A percentile compares a stretch with the other conserved stretches of the same genome.
phyloP scores from a whole-genome alignment of 192 early-diverging fungal genomes.

The Lobosporangium transversale region DNA sequence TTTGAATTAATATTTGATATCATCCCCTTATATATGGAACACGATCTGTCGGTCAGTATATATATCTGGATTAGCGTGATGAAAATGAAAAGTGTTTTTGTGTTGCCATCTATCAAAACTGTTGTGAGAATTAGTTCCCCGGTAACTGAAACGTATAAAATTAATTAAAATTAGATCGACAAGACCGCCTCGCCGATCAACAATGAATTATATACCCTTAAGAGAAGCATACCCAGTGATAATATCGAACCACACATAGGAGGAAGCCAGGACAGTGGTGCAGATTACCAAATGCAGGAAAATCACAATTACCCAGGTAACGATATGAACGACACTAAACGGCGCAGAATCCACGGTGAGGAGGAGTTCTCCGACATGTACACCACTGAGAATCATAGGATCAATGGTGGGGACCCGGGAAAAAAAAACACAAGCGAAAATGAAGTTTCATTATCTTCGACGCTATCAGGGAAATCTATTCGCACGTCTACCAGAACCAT shows the following conservation, averaged over 20 bases:
- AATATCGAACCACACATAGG: conserved; percentile 6
- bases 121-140: too few relatives aligned
- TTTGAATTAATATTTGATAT: too few relatives aligned
- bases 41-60: conserved; percentile 1
- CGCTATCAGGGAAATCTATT: neutral
- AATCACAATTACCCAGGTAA: conserved; percentile 1
- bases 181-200: conserved; percentile 16
- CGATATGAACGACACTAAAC: conserved; percentile 35
- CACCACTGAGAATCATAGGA: neutral
- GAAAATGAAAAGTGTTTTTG: too few relatives aligned
- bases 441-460: neutral
- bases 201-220: conserved; percentile 15
- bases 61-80: too few relatives aligned
- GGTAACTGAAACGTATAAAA: too few relatives aligned
- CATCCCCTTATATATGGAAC: neutral
- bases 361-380: neutral
- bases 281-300: neutral
- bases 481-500: neutral
- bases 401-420: neutral
- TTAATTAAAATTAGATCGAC: too few relatives aligned
- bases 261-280: neutral
- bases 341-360: conserved; percentile 28
- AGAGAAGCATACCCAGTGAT: conserved; percentile 25
- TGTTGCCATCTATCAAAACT: too few relatives aligned
- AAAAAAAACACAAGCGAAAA: neutral